phyloP scores from a whole-genome alignment of 805 yeast genomes.

The Millerago galiae region DNA sequence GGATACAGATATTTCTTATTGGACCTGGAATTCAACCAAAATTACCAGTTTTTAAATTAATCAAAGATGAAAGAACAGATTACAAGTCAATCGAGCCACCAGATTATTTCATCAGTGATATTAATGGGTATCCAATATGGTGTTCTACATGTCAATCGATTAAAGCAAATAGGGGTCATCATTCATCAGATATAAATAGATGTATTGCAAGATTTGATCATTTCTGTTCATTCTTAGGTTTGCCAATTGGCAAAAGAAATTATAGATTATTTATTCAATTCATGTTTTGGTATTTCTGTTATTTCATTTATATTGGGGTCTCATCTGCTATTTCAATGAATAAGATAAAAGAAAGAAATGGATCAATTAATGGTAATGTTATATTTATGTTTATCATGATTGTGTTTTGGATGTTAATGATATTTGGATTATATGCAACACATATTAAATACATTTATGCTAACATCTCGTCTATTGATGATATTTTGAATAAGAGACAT shows the following conservation, averaged over 20 bases:
- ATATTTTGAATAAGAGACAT: conserved; percentile 33
- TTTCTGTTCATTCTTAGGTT: conserved; percentile 73
- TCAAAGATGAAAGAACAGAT: conserved; percentile 18
- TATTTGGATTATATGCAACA: conserved; percentile 34
- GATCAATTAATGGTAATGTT: conserved; percentile 39
- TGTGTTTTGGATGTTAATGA: conserved; percentile 40
- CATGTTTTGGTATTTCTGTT: conserved; percentile 30
- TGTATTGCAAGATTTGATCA: conserved; percentile 82
- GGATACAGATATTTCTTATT: conserved; percentile 37
- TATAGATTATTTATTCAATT: conserved; percentile 53
- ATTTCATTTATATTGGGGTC: conserved; percentile 35
- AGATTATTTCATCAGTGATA: conserved; percentile 57
- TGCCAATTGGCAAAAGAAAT: conserved; percentile 63
- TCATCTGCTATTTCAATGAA: conserved; percentile 31
- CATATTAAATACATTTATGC: conserved; percentile 38
- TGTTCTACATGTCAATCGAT: conserved; percentile 62
- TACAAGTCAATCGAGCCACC: conserved; percentile 40
- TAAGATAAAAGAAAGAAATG: conserved; percentile 17
- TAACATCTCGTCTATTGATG: conserved; percentile 59
- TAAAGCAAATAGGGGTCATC: conserved; percentile 66
- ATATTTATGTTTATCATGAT: conserved; percentile 40
- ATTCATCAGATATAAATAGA: conserved; percentile 44
- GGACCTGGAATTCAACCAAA: conserved; percentile 55
- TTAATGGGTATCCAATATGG: conserved; percentile 70
- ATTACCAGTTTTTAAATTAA: conserved; percentile 30